phyloP scores from a whole-genome alignment of 768 basidiomycete species.

The Boletus subparvulus region DNA sequence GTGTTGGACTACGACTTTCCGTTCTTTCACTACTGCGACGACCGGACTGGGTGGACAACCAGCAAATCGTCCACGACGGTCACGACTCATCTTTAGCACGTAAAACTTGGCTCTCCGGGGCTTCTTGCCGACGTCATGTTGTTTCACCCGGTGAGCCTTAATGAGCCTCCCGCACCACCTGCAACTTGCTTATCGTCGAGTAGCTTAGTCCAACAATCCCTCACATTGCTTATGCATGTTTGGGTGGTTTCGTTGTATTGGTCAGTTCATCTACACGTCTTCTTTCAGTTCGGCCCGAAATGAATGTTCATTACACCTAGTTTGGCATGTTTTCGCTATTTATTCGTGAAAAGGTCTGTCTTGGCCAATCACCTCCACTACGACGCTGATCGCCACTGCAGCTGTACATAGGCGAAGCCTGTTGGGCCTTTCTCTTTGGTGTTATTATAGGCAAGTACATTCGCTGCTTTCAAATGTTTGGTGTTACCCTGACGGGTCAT shows the following conservation, averaged over 20 bases:
- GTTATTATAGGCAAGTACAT: conserved; percentile 73
- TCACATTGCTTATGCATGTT: conserved; percentile 75
- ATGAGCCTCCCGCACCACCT: not conserved
- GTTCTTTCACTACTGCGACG: conserved; percentile 1
- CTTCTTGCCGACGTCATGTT: conserved; percentile 37
- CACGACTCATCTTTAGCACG: not conserved
- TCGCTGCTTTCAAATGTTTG: not conserved
- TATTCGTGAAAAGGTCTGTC: conserved; percentile 74
- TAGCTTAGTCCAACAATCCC: conserved; percentile 54
- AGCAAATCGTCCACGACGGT: not conserved
- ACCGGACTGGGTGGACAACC: conserved; percentile 1
- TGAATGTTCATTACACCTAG: conserved; percentile 35
- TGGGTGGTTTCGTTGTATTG: conserved; percentile 81
- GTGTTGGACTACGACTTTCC: not conserved
- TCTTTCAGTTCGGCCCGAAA: not conserved
- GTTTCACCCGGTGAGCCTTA: conserved; percentile 48
- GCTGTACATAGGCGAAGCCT: conserved; percentile 95
- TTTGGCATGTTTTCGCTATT: conserved; percentile 96
- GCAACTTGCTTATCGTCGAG: conserved; percentile 4
- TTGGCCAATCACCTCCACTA: not conserved
- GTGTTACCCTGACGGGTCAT: conserved; percentile 4
- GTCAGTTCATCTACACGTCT: conserved; percentile 37
- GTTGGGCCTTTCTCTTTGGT: conserved; percentile 91
- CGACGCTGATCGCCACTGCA: conserved; percentile 28
- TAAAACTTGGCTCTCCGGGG: not conserved